A percentile compares a stretch with the other conserved stretches of the same genome.
These are phyloP conservation scores for Lodderomyces theae DNA, from an alignment of 1,139 yeast species.

Conservation along the genomic window DNA sequence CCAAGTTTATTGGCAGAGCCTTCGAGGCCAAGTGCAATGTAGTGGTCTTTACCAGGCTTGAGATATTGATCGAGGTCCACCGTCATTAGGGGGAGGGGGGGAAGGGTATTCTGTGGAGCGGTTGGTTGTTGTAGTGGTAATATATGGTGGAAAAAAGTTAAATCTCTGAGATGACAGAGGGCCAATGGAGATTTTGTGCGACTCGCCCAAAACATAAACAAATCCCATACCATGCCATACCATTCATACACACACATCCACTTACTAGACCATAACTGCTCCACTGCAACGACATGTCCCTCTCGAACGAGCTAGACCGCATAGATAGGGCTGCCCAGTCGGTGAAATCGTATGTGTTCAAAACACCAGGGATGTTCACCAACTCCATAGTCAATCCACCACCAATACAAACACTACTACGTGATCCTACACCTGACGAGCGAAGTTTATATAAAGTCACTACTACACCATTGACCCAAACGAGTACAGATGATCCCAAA, in stretches of 20 bases:
- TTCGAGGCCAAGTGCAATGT: conserved; percentile 84
- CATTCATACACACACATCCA: too few relatives aligned
- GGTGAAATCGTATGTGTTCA: conserved; percentile 37
- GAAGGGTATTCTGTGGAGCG: too few relatives aligned
- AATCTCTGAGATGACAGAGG: too few relatives aligned
- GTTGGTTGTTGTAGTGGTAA: too few relatives aligned
- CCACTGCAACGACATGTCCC: conserved; percentile 20
- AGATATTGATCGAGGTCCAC: conserved; percentile 40
- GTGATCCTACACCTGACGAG: conserved; percentile 60
- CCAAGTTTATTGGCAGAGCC: conserved; percentile 97
- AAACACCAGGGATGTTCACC: conserved; percentile 60
- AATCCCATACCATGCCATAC: too few relatives aligned
- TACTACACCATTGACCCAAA: not conserved
- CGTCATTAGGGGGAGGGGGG: conserved; percentile 17
- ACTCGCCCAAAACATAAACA: conserved; percentile 11
- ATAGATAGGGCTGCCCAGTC: conserved; percentile 22
- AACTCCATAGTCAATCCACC: conserved; percentile 58
- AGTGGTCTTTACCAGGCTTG: conserved; percentile 47
- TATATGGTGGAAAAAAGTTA: too few relatives aligned
- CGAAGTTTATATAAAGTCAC: conserved; percentile 43
- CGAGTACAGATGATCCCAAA: conserved; percentile 1
- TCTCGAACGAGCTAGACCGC: conserved; percentile 24
- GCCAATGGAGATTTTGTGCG: too few relatives aligned
- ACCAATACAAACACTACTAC: conserved; percentile 54
- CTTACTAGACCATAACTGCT: not conserved